A percentile compares a stretch with the other conserved stretches of the same genome.
Evolutionary conservation across 2,329 filamentous ascomycete genomes (phyloP).

Genomic region (Lojkania enalia): DNA sequence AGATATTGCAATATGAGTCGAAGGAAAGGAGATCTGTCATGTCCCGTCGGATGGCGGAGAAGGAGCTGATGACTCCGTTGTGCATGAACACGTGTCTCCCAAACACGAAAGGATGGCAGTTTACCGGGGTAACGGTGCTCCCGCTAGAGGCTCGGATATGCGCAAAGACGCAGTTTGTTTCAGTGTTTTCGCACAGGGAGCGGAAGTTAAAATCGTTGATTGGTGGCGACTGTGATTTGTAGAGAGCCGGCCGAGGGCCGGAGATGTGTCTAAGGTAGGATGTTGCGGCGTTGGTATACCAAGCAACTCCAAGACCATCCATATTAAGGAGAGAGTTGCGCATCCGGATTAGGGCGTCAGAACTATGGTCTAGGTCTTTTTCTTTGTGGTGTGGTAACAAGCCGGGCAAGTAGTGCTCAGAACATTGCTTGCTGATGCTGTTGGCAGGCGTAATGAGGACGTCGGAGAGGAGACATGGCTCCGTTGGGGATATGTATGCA

Average conservation of each 20-base stretch:
- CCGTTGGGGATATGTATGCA: constrained; percentile 57
- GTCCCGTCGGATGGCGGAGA: constrained; percentile 51
- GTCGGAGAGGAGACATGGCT: constrained; percentile 59
- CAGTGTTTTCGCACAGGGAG: constrained; percentile 56
- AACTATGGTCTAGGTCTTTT: constrained; percentile 45
- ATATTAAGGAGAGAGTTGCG: constrained; percentile 59
- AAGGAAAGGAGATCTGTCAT: constrained; percentile 51
- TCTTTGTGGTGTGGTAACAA: constrained; percentile 52
- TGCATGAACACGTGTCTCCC: constrained; percentile 61
- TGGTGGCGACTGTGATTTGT: constrained; percentile 57
- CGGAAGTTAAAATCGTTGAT: constrained; percentile 59
- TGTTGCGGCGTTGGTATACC: constrained; percentile 54
- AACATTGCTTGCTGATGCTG: constrained; percentile 41
- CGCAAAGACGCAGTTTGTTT: constrained; percentile 54
- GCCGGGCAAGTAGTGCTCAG: constrained; percentile 59
- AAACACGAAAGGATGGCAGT: constrained; percentile 60
- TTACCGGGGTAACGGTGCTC: constrained; percentile 53
- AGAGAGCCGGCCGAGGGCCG: constrained; percentile 53
- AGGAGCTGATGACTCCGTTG: constrained; percentile 56
- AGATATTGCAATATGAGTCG: constrained; percentile 53
- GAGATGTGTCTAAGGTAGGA: constrained; percentile 44
- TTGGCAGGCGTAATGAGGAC: constrained; percentile 54
- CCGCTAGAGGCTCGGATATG: constrained; percentile 58
- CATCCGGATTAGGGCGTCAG: constrained; percentile 50
- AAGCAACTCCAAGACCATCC: constrained; percentile 59